phyloP scores from a whole-genome alignment of 768 basidiomycete genomes.

The Ramaria sp. region DNA sequence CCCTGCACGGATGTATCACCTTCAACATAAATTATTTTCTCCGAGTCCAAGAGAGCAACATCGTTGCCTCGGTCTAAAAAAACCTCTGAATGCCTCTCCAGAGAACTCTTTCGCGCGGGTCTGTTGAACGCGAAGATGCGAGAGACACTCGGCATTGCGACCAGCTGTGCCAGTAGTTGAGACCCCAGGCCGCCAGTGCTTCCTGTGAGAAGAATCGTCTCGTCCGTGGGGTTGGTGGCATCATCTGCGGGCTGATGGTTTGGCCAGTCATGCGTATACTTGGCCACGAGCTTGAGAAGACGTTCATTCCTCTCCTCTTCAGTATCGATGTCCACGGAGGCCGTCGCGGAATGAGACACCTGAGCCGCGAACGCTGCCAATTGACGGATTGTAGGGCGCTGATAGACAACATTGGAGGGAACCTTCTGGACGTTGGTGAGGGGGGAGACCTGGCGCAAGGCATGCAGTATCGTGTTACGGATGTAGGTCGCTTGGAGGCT shows the following conservation, averaged over 20 bases:
- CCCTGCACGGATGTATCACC: slow-evolving; percentile 10
- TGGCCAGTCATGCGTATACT: slow-evolving; percentile 4
- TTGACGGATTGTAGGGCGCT: slow-evolving; percentile 26
- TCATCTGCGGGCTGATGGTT: not conserved
- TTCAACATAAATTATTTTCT: slow-evolving; percentile 16
- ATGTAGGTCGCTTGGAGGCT: no score
- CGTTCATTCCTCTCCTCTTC: not conserved
- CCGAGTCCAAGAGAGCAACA: slow-evolving; percentile 8
- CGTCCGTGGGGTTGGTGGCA: slow-evolving; percentile 1
- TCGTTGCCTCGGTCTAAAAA: slow-evolving; percentile 15
- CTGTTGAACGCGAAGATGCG: slow-evolving; percentile 11
- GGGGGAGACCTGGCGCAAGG: slow-evolving; percentile 17
- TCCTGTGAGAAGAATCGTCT: slow-evolving; percentile 9
- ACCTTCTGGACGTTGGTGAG: slow-evolving; percentile 11
- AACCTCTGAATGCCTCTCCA: slow-evolving; percentile 10
- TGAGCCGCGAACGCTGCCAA: slow-evolving; percentile 15
- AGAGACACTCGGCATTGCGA: not conserved
- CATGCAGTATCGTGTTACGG: slow-evolving; percentile 27
- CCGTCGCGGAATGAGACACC: not conserved
- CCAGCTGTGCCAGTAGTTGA: slow-evolving; percentile 6
- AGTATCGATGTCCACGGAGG: no score
- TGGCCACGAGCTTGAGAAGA: no score
- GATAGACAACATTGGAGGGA: slow-evolving; percentile 32
- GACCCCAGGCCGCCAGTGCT: slow-evolving; percentile 11
- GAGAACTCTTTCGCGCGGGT: slow-evolving; percentile 8